Percentiles rank a stretch among this genome's conserved stretches.
phyloP scores from a whole-genome alignment of 495 filamentous ascomycete species.

The Copromyces sp. region DNA sequence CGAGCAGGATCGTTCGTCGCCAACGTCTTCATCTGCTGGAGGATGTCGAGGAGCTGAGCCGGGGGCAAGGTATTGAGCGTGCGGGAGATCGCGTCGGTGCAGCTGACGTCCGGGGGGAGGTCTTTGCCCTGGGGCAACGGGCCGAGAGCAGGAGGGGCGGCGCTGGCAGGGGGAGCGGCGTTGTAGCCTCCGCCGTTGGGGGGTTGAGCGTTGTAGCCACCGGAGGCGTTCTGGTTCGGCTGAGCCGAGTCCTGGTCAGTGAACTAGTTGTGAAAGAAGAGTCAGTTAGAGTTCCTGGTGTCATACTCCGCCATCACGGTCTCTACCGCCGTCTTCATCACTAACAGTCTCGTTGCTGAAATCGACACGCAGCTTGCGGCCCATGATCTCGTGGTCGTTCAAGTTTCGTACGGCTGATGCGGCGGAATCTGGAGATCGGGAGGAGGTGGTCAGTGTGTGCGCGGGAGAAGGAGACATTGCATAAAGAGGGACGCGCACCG shows the following conservation, averaged over 20 bases:
- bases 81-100: slow-evolving; percentile 81
- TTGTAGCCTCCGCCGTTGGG: slow-evolving; percentile 5
- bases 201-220: slow-evolving; percentile 7
- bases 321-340: slow-evolving; percentile 45
- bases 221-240: background rate
- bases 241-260: background rate
- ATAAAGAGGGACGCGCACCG: slow-evolving; percentile 23
- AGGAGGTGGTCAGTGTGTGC: background rate
- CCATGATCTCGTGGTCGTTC: slow-evolving; percentile 94
- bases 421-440: slow-evolving; percentile 56
- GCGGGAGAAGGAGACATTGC: background rate
- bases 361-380: slow-evolving; percentile 85
- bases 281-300: background rate
- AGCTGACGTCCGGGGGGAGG: slow-evolving; percentile 66
- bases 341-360: slow-evolving; percentile 85
- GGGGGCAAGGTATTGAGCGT: slow-evolving; percentile 79
- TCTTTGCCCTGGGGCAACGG: slow-evolving; percentile 78
- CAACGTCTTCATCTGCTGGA: slow-evolving; percentile 88
- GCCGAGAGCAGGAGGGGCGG: slow-evolving; percentile 43
- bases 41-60: slow-evolving; percentile 84
- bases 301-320: slow-evolving; percentile 18
- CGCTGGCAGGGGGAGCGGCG: slow-evolving; percentile 19
- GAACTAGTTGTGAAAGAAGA: background rate
- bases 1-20: slow-evolving; percentile 69
- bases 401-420: slow-evolving; percentile 92